phyloP scores from a whole-genome alignment of 2,329 filamentous ascomycete species.

The Pestalotiopsis fici region DNA sequence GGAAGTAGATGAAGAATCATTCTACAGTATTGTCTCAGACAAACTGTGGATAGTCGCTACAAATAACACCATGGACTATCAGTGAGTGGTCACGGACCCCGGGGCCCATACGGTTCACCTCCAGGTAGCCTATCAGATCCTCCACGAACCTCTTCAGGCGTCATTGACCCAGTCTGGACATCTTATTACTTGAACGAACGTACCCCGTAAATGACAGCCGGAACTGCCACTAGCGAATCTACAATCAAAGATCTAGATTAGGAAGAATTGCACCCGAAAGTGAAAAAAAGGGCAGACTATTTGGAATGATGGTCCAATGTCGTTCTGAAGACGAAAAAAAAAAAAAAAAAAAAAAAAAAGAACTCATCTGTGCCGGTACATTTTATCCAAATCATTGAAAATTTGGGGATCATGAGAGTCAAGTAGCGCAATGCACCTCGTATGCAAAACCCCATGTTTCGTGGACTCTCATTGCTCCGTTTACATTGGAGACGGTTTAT shows the following conservation, averaged over 20 bases:
- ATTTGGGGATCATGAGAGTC: background rate
- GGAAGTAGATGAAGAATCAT: background rate
- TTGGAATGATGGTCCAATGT: too few species aligned
- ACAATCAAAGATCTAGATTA: background rate
- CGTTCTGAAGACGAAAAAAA: too few species aligned
- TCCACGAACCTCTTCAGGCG: background rate
- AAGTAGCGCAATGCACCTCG: conserved; percentile 4
- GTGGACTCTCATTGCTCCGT: background rate
- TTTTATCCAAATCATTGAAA: background rate
- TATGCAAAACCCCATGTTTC: background rate
- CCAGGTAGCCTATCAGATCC: background rate
- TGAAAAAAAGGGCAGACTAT: too few species aligned
- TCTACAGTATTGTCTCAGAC: background rate
- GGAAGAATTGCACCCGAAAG: background rate
- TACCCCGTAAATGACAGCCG: background rate
- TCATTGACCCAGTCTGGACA: background rate
- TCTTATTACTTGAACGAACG: background rate
- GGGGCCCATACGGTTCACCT: background rate
- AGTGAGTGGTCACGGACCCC: background rate
- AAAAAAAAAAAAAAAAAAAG: too few species aligned
- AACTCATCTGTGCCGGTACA: background rate
- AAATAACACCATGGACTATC: background rate
- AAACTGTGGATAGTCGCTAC: background rate
- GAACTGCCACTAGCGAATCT: background rate
- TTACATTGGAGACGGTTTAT: background rate